A percentile compares a stretch with the other conserved stretches of the same genome.
Conservation (phyloP, 2,329 filamentous ascomycete species). For the Fusarium illudens region DNA sequence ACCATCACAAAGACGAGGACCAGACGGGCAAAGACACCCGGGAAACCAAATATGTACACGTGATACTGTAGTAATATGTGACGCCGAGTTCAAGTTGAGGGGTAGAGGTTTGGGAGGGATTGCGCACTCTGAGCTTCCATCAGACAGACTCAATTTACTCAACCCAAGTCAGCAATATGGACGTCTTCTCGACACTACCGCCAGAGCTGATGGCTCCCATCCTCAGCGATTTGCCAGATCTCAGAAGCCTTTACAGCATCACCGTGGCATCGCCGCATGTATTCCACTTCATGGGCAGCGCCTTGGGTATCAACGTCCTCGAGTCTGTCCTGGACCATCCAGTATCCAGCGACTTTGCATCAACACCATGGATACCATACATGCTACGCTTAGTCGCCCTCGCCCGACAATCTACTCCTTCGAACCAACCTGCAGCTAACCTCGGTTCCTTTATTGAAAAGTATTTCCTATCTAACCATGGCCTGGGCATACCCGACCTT, state of each 20-base stretch:
- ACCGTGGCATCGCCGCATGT: slow-evolving; percentile 8
- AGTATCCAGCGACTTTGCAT: not conserved
- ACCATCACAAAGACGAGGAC: not conserved
- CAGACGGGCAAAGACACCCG: not conserved
- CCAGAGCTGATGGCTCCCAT: slow-evolving; percentile 19
- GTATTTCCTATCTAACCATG: slow-evolving; percentile 8
- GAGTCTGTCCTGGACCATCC: slow-evolving; percentile 13
- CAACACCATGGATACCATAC: slow-evolving; percentile 21
- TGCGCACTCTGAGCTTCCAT: not conserved
- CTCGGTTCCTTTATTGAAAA: slow-evolving; percentile 5
- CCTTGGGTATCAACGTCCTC: slow-evolving; percentile 10
- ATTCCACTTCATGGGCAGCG: slow-evolving; percentile 10
- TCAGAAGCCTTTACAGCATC: slow-evolving; percentile 6
- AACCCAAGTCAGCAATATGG: slow-evolving; percentile 4
- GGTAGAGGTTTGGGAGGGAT: not conserved
- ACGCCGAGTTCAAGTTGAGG: slow-evolving; percentile 13
- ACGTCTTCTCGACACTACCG: slow-evolving; percentile 12
- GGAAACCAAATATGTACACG: not conserved
- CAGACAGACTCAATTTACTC: not conserved
- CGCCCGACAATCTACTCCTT: not conserved
- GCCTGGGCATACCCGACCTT: slow-evolving; percentile 2
- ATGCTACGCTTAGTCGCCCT: slow-evolving; percentile 22
- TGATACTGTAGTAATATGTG: slow-evolving; percentile 6
- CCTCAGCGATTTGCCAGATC: slow-evolving; percentile 4
- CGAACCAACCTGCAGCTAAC: not conserved